These are phyloP conservation scores for Musa balbisiana DNA, from an alignment of 202 grass and related monocot species.

Conservation along the genomic window DNA sequence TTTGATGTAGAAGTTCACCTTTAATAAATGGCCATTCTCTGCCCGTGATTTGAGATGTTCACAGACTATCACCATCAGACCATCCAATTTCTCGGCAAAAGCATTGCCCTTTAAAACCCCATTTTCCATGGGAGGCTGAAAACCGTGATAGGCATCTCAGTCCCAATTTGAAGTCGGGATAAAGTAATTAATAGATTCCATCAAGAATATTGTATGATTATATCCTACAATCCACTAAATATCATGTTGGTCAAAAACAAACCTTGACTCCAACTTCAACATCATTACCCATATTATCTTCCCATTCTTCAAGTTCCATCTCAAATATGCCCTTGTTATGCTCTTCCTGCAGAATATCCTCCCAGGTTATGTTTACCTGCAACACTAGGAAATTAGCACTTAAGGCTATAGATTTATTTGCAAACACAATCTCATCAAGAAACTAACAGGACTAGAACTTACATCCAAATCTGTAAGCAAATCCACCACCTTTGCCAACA, in stretches of 20 bases:
- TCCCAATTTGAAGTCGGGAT: not conserved
- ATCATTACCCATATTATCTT: conserved; percentile 33
- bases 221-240: conserved; percentile 12
- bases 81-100: conserved; percentile 80
- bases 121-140: not conserved
- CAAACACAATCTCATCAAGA: not conserved
- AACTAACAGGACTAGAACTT: conserved; percentile 25
- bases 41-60: conserved; percentile 68
- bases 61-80: conserved; percentile 75
- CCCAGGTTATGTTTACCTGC: conserved; percentile 86
- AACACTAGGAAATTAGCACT: not conserved
- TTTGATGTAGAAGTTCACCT: conserved; percentile 30
- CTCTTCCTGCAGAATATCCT: conserved; percentile 77
- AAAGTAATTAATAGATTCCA: conserved; percentile 1
- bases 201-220: conserved; percentile 6
- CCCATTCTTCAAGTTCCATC: conserved; percentile 88
- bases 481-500: conserved; percentile 76
- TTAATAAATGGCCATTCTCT: conserved; percentile 30
- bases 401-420: not conserved
- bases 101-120: conserved; percentile 35
- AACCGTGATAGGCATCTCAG: not conserved
- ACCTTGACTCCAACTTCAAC: conserved; percentile 45
- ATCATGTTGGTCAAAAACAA: not conserved
- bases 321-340: conserved; percentile 81
- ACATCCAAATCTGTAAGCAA: conserved; percentile 83